A percentile compares a stretch with the other conserved stretches of the same genome.
Conservation (phyloP, 306 rosid species). For the Purshia tridentata region DNA sequence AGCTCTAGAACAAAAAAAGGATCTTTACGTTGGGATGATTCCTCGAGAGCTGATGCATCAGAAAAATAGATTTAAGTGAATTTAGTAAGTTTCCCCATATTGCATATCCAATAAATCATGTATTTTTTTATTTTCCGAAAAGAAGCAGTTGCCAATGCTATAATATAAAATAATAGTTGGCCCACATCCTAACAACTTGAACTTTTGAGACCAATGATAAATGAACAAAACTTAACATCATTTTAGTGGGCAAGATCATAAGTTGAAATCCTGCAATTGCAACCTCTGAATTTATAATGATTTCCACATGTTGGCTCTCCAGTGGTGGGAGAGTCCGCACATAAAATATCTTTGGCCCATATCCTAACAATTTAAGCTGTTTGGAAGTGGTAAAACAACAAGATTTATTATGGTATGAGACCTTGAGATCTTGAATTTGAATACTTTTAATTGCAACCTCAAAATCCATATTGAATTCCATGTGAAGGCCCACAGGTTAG, state of each 20-base stretch:
- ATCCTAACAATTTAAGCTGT: background rate
- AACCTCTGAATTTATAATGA: slow-evolving; percentile 1
- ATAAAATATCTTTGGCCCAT: background rate
- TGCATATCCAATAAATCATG: slow-evolving; percentile 7
- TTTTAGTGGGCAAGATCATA: background rate
- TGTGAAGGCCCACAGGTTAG: background rate
- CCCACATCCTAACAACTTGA: background rate
- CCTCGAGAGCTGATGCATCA: slow-evolving; percentile 61
- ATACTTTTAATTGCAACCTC: background rate
- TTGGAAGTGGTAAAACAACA: background rate
- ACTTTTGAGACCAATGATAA: background rate
- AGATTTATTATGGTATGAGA: background rate
- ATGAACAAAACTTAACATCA: slow-evolving; percentile 14
- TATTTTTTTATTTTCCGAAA: background rate
- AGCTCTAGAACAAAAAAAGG: slow-evolving; percentile 63
- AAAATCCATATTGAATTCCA: background rate
- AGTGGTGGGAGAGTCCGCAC: background rate
- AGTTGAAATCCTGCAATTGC: background rate
- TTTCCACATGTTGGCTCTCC: background rate
- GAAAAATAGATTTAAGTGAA: slow-evolving; percentile 17
- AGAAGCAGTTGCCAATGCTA: background rate
- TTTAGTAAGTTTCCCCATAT: slow-evolving; percentile 7
- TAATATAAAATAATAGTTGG: background rate
- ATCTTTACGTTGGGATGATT: slow-evolving; percentile 64
- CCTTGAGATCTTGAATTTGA: background rate